Base-by-base conservation (phyloP, 169 alveolate genomes). In the Plasmodium cynomolgi region DNA sequence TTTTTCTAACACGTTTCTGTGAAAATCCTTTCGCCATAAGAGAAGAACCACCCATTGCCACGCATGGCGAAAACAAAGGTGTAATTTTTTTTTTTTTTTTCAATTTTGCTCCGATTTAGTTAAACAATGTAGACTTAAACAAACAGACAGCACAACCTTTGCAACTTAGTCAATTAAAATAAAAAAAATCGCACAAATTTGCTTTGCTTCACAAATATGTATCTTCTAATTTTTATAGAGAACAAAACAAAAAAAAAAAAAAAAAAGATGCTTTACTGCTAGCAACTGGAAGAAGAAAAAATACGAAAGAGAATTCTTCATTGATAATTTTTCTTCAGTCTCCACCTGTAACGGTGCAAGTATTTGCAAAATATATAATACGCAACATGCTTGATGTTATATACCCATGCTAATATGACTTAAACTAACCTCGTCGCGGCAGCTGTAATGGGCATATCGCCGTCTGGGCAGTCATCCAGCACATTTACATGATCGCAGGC, bases 361-460 rank as follows among this genome's bases (percentile, higher is more conserved):
- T 34, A 75, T 75, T 33, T 75, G 15, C 58, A 75, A 17, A 31
- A 33, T 17, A 31, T 31, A 50, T 56, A 37, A 50, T 29, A 50
- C 58, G 26, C 26, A 62, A 79, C 44, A 2, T 88, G 80, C 58
- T 47, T 54, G 31, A 13, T 31, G 11, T 5, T 85, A 73, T 50
- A 15, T 15, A 34, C 79, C 62, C 62, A 26, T n/a, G 6, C 39
- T 62, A 77, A 77, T 58, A 15, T 41, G 39, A n/a, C 39, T 88
- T 41, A 62, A 34, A 37, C 26, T 88, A 58, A 88, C 94, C 90
- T 79, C 23, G 94, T 88, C 71, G 94, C 88, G 44, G 88, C 94
- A 41, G 86, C 26, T 39, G 94, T 88, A 80, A 88, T 88, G 26
- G 94, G 94, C 17, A 79, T 23, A 68, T 88, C 94, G 5, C 47